Base-by-base conservation (phyloP, 352 stramenopile genomes). In the Phytophthora pisi region DNA sequence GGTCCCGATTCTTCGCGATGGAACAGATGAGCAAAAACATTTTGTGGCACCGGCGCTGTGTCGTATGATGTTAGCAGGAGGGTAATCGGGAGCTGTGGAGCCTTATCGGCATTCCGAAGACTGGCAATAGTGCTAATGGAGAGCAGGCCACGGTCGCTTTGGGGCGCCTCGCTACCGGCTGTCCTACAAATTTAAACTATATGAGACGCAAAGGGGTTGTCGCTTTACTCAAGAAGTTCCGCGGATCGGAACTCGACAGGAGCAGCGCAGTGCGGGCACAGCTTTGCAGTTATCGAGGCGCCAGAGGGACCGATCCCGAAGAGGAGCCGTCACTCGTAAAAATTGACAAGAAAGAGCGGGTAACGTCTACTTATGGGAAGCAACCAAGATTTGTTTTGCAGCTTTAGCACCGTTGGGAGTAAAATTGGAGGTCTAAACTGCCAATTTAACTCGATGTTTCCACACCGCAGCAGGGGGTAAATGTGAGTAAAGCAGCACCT, bases 191-290 rank as follows among this genome's bases (percentile, higher is more conserved):
- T 31, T 40, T 8, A 20, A 42, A 50, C 20, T 4, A 43, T 2
- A 56, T 64, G 31, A 64, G 55, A 34, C 31, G 20, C 10, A 28
- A 56, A 0, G 57, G 57, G 5, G 57, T 18, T 49, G 24, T 64
- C 13, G 13, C 28, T 5, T 43, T 64, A 30, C 46, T 64, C 2
- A 55, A 56, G 15, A 23, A 5, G 13, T 64, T 64, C 28, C 13
- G 9, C 34, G 18, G 31, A 50, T 26, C 8, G 57, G 57, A 43
- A 64, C 51, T 23, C 8, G 46, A 28, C 45, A 64, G 46, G 31
- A 64, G 23, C 55, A 64, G 42, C 45, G 46, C 31, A 56, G 1
- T 23, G 46, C 23, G 30, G 31, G 40, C 20, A 49, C 20, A 26
- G 46, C 57, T 3, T 47, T 64, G 36, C 18, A 42, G 34, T 11